Evolutionary conservation across 2,329 filamentous ascomycete genomes (phyloP), one percentile per base, ranked within the genome.

Genomic region (Cryphonectria naterciae): DNA sequence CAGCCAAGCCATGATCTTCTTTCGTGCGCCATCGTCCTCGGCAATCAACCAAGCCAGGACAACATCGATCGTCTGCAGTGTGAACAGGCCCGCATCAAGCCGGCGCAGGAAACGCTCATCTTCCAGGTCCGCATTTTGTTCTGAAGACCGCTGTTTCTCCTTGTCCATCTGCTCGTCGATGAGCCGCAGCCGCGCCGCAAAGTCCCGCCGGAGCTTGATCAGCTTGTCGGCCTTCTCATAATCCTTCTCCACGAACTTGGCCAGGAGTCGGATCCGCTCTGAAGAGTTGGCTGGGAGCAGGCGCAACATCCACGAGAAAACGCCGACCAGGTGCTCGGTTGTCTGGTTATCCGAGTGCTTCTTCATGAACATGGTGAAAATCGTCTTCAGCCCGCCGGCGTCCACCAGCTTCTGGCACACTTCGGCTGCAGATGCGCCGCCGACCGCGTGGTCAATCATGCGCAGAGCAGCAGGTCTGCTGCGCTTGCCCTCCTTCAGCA

Each of bases 181-280:
- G 0, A 85, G 83, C 0, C 81, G 83, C 1, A 97, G 81, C 22
- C 88, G 86, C 0, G 85, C 83, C 0, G 87, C 87, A 78, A 94
- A 97, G 17, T 93, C 91, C 64, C 88, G 83, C 56, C 95, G 88
- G 64, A 98, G 80, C 72, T 87, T 85, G 49, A 97, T 80, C 5
- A 98, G 84, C 78, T 91, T 93, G 7, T 79, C 83, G 52, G 94
- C 89, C 84, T 98, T 98, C 75, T 91, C 93, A 79, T 97, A 97
- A 74, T 97, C 91, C 78, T 94, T 97, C 80, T 99, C 96, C 25
- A 97, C 92, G 77, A 98, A 98, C 78, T 99, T 99, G 64, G 95
- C 95, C 4, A 98, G 86, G 0, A 92, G 88, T 4, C 96, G 89
- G 75, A 98, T 97, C 7, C 96, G 88, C 43, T 91, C 86, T 0